Evolutionary conservation across 306 rosid species (phyloP).

Genomic region (Trichosanthes cucumerina): DNA sequence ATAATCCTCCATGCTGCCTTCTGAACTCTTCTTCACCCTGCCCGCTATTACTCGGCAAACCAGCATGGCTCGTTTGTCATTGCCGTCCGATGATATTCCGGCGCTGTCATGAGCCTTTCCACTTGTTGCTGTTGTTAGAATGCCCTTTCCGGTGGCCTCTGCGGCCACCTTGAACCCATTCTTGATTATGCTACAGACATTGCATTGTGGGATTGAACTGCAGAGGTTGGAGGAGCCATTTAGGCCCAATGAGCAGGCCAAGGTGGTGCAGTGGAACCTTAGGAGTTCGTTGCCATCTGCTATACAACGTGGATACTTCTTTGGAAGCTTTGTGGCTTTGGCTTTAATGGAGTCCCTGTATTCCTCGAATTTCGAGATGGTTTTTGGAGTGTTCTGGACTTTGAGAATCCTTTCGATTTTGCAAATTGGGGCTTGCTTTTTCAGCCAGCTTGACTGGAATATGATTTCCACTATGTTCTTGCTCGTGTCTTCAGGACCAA

Average conservation of each 20-base stretch:
- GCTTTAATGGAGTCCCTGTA: conserved; percentile 79
- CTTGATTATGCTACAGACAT: conserved; percentile 60
- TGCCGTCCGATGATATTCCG: conserved; percentile 8
- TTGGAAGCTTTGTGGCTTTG: conserved; percentile 57
- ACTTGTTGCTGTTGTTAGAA: conserved; percentile 80
- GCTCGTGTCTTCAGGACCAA: conserved; percentile 93
- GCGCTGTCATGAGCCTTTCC: conserved; percentile 87
- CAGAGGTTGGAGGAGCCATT: conserved; percentile 82
- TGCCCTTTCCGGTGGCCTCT: conserved; percentile 31
- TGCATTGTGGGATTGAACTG: conserved; percentile 60
- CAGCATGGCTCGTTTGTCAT: conserved; percentile 71
- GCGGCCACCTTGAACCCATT: conserved; percentile 47
- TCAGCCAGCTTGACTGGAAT: conserved; percentile 97
- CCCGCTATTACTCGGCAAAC: conserved; percentile 98
- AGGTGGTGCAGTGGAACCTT: conserved; percentile 76
- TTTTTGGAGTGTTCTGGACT: conserved; percentile 74
- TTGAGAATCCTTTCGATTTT: conserved; percentile 82
- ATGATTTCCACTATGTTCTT: conserved; percentile 96
- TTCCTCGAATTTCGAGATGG: conserved; percentile 71
- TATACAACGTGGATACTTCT: conserved; percentile 81
- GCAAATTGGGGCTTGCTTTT: conserved; percentile 77
- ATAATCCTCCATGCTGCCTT: conserved; percentile 56
- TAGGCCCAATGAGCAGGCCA: conserved; percentile 68
- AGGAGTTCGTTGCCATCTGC: conserved; percentile 96
- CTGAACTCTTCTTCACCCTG: conserved; percentile 77